A percentile compares a stretch with the other conserved stretches of the same genome.
Evolutionary conservation across 768 basidiomycete species (phyloP).

Genomic region (Suillus subalutaceus): DNA sequence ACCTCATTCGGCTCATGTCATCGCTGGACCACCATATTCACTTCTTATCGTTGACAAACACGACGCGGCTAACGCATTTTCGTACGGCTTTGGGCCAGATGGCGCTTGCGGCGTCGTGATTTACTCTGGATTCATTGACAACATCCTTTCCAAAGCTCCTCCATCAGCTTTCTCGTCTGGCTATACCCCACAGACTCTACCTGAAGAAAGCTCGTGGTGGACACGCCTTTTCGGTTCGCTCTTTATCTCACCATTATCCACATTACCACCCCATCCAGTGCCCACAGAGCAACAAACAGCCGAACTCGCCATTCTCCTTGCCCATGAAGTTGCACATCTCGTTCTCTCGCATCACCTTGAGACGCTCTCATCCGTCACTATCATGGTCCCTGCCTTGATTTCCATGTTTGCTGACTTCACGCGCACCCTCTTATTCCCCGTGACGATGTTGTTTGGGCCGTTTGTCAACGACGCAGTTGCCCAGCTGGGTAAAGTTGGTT

Average conservation of each 20-base stretch:
- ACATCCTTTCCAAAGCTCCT: conserved; percentile 61
- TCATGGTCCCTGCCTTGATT: conserved; percentile 79
- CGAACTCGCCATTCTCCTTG: conserved; percentile 86
- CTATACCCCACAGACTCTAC: conserved; percentile 15
- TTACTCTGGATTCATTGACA: conserved; percentile 91
- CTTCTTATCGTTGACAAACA: conserved; percentile 88
- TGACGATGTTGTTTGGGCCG: conserved; percentile 91
- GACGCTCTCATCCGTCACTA: conserved; percentile 81
- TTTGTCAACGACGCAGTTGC: conserved; percentile 95
- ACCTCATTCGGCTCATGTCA: conserved; percentile 51
- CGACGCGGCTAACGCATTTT: conserved; percentile 87
- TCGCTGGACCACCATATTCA: conserved; percentile 87
- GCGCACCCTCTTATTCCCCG: conserved; percentile 80
- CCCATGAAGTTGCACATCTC: conserved; percentile 94
- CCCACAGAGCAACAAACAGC: conserved; percentile 85
- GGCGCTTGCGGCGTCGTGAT: conserved; percentile 93
- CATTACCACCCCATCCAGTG: conserved; percentile 42
- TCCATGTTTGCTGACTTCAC: conserved; percentile 78
- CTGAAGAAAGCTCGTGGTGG: conserved; percentile 45
- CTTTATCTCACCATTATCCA: conserved; percentile 33
- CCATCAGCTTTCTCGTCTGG: conserved; percentile 26
- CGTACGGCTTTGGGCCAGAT: conserved; percentile 92
- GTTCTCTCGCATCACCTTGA: conserved; percentile 91
- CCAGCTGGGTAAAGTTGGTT: conserved; percentile 74
- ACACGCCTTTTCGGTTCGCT: conserved; percentile 51